Evolutionary conservation across 1,284 basidiomycete species (phyloP), one percentile per base, ranked within the genome.

Genomic region (Naganishia cerealis): DNA sequence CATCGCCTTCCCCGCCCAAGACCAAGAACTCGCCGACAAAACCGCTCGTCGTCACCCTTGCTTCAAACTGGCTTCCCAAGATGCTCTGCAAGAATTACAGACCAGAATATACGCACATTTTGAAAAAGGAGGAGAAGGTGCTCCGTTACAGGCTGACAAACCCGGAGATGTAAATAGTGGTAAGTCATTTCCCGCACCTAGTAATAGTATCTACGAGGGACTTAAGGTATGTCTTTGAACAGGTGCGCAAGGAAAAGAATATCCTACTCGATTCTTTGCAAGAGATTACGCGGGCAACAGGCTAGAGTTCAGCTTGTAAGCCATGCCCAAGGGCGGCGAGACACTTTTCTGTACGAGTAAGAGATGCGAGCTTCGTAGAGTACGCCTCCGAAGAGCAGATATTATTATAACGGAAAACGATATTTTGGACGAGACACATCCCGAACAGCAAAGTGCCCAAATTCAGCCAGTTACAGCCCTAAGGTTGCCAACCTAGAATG

Each of bases 281-380:
- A 71, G 74, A 21, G 79, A 80, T 68, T 80, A 75, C 52, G 77
- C 78, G 0, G 76, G 75, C 9, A 80, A 80, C 71, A 71, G 78
- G 54, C 70, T 80, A 10, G 79, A 80, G 70, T 80, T 80, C 65
- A 66, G 68, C 42, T 29, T 69, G n/a, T 69, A 48, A 42, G 26
- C 1, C 13, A 43, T 33, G n/a, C 29, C 6, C 29, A 33, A 33
- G 29, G 29, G 29, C 29, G 29, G 29, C 29, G 29, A 33, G 29
- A 33, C 29, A 18, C n/a, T 50, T 50, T 13, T 18, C 24, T 13
- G 21, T 50, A 50, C n/a, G 21, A 21, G 46, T 50, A 50, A 8
- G 10, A 21, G 21, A 50, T 21, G 13, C n/a, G 21, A 50, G n/a
- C 10, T 24, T n/a, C 7, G 46, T 24, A 50, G 9, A 50, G 9